phyloP scores from a whole-genome alignment of 257 asterid species.

The Rauvolfia tetraphylla region DNA sequence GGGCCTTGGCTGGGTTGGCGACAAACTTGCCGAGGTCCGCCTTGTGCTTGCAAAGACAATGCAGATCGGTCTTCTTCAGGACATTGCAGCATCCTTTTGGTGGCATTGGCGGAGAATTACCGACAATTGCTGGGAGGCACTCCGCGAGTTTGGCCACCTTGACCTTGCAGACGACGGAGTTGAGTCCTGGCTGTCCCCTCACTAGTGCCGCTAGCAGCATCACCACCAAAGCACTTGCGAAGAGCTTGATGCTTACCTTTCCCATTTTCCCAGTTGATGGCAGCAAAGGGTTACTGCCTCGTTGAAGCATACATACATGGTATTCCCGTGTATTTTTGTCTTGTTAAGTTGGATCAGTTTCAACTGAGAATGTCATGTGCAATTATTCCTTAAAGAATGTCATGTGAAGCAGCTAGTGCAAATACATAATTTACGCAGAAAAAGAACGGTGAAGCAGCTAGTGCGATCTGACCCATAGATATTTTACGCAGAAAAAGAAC shows the following conservation, averaged over 20 bases:
- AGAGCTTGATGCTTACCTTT: not conserved
- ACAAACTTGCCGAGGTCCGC: constrained; percentile 30
- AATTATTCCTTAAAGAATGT: not conserved
- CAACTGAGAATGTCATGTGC: not conserved
- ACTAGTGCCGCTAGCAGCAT: constrained; percentile 1
- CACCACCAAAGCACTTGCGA: constrained; percentile 1
- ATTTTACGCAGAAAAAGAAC: too few relatives aligned
- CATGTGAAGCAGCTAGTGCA: not conserved
- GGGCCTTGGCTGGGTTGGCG: constrained; percentile 35
- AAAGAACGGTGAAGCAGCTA: not conserved
- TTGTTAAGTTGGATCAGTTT: not conserved
- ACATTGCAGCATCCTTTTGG: constrained; percentile 38
- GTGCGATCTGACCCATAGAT: not conserved
- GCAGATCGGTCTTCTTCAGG: constrained; percentile 33
- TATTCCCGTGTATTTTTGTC: not conserved
- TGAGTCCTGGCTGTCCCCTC: not conserved
- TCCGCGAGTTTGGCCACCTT: constrained; percentile 33
- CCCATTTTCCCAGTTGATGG: not conserved
- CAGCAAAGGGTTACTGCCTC: too few relatives aligned
- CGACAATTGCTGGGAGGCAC: constrained; percentile 54
- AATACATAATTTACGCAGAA: not conserved
- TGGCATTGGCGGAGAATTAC: constrained; percentile 37
- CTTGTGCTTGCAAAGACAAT: constrained; percentile 44
- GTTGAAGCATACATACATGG: not conserved
- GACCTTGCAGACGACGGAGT: constrained; percentile 38